Conservation (phyloP, 2,329 filamentous ascomycete genomes). For the Amauroascus niger region DNA sequence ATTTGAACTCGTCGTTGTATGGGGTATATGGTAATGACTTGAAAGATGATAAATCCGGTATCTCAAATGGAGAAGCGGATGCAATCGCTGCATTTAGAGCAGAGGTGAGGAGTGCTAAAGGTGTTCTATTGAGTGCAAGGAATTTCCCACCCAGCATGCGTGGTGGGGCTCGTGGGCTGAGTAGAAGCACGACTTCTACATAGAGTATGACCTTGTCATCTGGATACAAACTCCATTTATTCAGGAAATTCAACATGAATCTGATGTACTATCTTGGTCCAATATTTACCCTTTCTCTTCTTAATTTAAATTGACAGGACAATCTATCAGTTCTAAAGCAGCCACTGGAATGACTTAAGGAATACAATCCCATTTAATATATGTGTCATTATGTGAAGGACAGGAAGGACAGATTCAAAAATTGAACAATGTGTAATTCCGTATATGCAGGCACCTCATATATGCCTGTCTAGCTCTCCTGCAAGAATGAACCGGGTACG, state of each 20-base stretch:
- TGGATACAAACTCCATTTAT: too few relatives aligned
- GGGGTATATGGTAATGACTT: conserved; percentile 26
- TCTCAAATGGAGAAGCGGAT: conserved; percentile 43
- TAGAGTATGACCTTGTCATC: neutral
- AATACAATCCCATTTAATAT: too few relatives aligned
- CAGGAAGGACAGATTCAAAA: neutral
- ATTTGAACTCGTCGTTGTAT: conserved; percentile 26
- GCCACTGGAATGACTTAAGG: neutral
- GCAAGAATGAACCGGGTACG: neutral
- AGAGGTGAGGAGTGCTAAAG: conserved; percentile 55
- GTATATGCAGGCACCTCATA: conserved; percentile 1
- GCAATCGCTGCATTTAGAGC: conserved; percentile 49
- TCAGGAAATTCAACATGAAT: neutral
- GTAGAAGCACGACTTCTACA: neutral
- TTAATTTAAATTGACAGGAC: neutral
- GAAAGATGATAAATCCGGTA: conserved; percentile 19
- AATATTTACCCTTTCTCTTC: neutral
- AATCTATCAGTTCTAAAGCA: neutral
- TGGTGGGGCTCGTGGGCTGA: neutral
- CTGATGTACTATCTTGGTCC: neutral
- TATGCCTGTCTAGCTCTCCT: neutral
- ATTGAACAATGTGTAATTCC: neutral
- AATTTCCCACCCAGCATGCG: conserved; percentile 43
- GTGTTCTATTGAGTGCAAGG: conserved; percentile 52
- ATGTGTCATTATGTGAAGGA: neutral